Conservation (phyloP, 495 filamentous ascomycete species). For the Wilcoxina mikolae region DNA sequence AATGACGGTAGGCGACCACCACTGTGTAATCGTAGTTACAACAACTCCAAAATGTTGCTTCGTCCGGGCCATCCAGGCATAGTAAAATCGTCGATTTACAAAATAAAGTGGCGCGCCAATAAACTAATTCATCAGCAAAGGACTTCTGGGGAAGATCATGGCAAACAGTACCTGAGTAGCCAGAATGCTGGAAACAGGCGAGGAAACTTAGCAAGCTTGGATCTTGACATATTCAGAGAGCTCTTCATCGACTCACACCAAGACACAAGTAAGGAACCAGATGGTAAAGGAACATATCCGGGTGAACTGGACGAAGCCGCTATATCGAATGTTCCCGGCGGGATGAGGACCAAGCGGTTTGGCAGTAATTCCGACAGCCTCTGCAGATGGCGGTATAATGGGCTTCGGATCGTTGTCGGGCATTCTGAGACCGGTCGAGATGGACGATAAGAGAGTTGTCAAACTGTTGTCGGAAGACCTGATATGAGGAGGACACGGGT, state of each 20-base stretch:
- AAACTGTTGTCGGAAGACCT: too few relatives aligned
- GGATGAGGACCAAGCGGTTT: conserved; percentile 14
- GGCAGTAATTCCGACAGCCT: not conserved
- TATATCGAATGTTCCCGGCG: conserved; percentile 22
- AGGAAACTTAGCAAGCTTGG: too few relatives aligned
- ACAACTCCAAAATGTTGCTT: conserved; percentile 63
- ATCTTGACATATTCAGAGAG: too few relatives aligned
- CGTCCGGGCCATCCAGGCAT: conserved; percentile 62
- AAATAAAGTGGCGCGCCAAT: conserved; percentile 56
- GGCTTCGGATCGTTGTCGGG: conserved; percentile 4
- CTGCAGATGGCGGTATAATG: not conserved
- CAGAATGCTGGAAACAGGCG: conserved; percentile 19
- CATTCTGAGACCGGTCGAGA: conserved; percentile 1
- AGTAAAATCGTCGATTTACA: conserved; percentile 52
- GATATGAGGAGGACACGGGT: too few relatives aligned
- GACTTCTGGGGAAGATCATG: not conserved
- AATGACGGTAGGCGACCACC: conserved; percentile 64
- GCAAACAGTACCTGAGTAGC: conserved; percentile 15
- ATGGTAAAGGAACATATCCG: conserved; percentile 20
- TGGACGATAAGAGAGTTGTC: not conserved
- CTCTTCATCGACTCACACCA: conserved; percentile 18
- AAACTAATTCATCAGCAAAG: conserved; percentile 33
- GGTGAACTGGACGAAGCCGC: conserved; percentile 20
- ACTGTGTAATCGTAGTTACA: conserved; percentile 61
- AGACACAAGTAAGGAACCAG: conserved; percentile 21